Percentiles rank a stretch among this genome's conserved stretches.
Conservation (phyloP, 2,329 filamentous ascomycete genomes). For the Sodiomyces alkalinus region DNA sequence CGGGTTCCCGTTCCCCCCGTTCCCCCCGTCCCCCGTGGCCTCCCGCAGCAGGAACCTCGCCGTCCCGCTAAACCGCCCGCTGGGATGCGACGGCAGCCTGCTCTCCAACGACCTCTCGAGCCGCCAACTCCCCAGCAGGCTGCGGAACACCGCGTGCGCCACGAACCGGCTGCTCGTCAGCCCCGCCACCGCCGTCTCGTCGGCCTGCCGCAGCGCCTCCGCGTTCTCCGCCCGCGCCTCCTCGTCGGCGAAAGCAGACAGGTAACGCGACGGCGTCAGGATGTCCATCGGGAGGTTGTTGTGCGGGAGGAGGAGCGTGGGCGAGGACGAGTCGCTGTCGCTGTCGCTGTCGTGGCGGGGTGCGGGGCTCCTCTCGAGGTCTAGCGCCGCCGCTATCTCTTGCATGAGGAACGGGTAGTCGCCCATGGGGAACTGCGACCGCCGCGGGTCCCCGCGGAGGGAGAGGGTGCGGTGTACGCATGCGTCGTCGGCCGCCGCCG, state of each 20-base stretch:
- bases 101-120: slow-evolving; percentile 42
- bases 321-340: slow-evolving; percentile 7
- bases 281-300: slow-evolving; percentile 32
- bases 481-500: slow-evolving; percentile 26
- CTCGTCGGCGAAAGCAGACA: slow-evolving; percentile 20
- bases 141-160: slow-evolving; percentile 52
- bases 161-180: slow-evolving; percentile 36
- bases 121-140: slow-evolving; percentile 54
- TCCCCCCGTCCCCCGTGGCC: slow-evolving; percentile 35
- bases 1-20: slow-evolving; percentile 11
- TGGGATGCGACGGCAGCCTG: slow-evolving; percentile 40
- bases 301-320: slow-evolving; percentile 22
- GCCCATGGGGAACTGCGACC: slow-evolving; percentile 66
- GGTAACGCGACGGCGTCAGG: slow-evolving; percentile 40
- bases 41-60: slow-evolving; percentile 48
- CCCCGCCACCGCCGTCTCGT: slow-evolving; percentile 23
- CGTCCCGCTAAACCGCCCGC: slow-evolving; percentile 48
- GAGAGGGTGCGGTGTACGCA: slow-evolving; percentile 29
- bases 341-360: slow-evolving; percentile 10
- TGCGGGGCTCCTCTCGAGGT: slow-evolving; percentile 26
- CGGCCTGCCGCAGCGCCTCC: slow-evolving; percentile 29
- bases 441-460: slow-evolving; percentile 34
- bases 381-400: slow-evolving; percentile 45
- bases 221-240: slow-evolving; percentile 22
- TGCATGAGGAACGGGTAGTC: slow-evolving; percentile 69